A percentile compares a stretch with the other conserved stretches of the same genome.
Conservation (phyloP, 2,329 filamentous ascomycete species). For the Neopestalotiopsis rosae region DNA sequence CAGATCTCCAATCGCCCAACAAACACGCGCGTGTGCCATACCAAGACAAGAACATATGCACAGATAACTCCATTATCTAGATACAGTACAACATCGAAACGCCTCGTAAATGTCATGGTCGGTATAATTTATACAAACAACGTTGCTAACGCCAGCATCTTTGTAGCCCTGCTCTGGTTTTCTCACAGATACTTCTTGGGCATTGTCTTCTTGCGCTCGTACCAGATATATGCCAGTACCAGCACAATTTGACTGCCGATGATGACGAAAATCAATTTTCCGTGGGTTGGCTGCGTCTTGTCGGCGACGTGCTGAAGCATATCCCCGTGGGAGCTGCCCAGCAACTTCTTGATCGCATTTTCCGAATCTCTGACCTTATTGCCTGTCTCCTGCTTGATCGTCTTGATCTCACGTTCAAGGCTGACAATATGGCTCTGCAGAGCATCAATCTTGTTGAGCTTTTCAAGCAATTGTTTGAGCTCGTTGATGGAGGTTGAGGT, state of each 20-base stretch:
- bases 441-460: slow-evolving; percentile 48
- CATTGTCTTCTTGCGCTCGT: slow-evolving; percentile 79
- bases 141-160: not conserved
- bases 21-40: not conserved
- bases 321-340: slow-evolving; percentile 55
- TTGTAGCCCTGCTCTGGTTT: not conserved
- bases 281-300: slow-evolving; percentile 55
- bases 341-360: slow-evolving; percentile 56
- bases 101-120: slow-evolving; percentile 10
- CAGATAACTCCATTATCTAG: not conserved
- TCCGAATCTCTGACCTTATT: slow-evolving; percentile 57
- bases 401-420: slow-evolving; percentile 64
- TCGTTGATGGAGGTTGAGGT: slow-evolving; percentile 52
- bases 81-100: not conserved
- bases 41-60: not conserved
- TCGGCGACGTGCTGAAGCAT: slow-evolving; percentile 53
- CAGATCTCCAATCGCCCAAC: not conserved
- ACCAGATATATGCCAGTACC: slow-evolving; percentile 71
- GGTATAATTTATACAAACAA: slow-evolving; percentile 9
- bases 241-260: slow-evolving; percentile 77
- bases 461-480: slow-evolving; percentile 49
- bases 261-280: slow-evolving; percentile 69
- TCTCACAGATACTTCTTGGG: slow-evolving; percentile 90
- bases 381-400: slow-evolving; percentile 60
- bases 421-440: slow-evolving; percentile 53